Evolutionary conservation across 1,284 basidiomycete species (phyloP), one percentile per base, ranked within the genome.

Genomic region (Moesziomyces parantarcticus): DNA sequence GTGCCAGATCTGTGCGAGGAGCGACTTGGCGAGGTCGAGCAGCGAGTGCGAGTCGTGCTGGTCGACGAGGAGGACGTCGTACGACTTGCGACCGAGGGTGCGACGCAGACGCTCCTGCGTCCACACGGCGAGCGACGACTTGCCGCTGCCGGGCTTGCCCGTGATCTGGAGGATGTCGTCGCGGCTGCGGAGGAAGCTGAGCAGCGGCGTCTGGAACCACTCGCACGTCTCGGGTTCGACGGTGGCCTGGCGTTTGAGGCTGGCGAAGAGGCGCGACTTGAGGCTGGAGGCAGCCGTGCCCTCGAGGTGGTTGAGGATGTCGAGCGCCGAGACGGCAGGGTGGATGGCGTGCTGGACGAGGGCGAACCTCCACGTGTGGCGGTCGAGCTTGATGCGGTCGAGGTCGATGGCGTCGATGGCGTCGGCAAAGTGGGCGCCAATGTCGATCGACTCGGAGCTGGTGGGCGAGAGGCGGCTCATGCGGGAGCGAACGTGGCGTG

Each of bases 271-370:
- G 47, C 21, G 49, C 11, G 20, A 22, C 23, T 18, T 52, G 18
- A 47, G 62, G 66, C 50, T 74, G 63, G 22, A 75, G 59, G 69
- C 52, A 74, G 26, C 75, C 75, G 29, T 63, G 18, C 44, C 23
- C 44, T 23, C 25, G 23, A 46, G 44, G 16, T 46, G 14, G 44
- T 23, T 26, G n/a, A 46, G 25, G 25, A 46, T 46, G 44, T 13
- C 29, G 13, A 26, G 23, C 14, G 44, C 26, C 23, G 44, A 26
- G 9, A 46, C 44, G 23, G 29, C 23, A 10, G 29, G 29, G 29
- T 29, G 29, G 44, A 25, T 6, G 44, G 44, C 44, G 25, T 46
- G 44, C n/a, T 16, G 5, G 44, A 26, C n/a, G 11, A 50, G 48
- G 14, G 48, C 16, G 9, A 50, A 22, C 16, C 48, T 34, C 48